Evolutionary conservation across 441 rosid species (phyloP).

Genomic region (Populus hybrid): DNA sequence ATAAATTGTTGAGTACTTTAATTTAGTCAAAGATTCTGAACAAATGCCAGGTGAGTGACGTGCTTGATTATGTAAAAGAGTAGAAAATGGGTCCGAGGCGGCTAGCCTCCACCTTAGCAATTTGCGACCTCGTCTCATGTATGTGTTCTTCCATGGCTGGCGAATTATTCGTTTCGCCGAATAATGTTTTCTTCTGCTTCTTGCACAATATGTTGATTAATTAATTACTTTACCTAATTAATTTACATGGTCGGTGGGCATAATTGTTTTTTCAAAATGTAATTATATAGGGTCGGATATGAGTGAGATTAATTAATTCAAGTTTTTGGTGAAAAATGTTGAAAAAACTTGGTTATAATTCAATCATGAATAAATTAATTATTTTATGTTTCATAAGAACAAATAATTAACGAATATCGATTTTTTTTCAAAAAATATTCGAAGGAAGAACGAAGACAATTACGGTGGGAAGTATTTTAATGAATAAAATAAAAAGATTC

Average conservation of each 20-base stretch:
- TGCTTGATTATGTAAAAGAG: background rate
- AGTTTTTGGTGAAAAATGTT: background rate
- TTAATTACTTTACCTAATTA: background rate
- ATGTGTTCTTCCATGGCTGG: background rate
- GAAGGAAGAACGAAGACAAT: background rate
- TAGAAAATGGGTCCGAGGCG: background rate
- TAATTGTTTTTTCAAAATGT: background rate
- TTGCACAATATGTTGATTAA: background rate
- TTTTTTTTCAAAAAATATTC: background rate
- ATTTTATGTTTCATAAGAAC: background rate
- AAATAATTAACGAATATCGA: background rate
- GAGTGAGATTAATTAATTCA: background rate
- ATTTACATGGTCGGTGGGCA: background rate
- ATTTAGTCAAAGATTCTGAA: background rate
- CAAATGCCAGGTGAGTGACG: background rate
- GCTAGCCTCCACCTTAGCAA: background rate
- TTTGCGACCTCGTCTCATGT: background rate
- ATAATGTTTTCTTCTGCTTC: background rate
- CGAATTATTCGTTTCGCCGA: background rate
- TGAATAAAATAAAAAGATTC: conserved; percentile 13
- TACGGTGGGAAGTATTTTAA: background rate
- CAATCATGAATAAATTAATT: background rate
- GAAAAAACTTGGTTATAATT: background rate
- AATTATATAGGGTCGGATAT: too few relatives aligned
- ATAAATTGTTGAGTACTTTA: background rate